Conservation (phyloP, 768 basidiomycete species). For the Boletellus sp. region DNA sequence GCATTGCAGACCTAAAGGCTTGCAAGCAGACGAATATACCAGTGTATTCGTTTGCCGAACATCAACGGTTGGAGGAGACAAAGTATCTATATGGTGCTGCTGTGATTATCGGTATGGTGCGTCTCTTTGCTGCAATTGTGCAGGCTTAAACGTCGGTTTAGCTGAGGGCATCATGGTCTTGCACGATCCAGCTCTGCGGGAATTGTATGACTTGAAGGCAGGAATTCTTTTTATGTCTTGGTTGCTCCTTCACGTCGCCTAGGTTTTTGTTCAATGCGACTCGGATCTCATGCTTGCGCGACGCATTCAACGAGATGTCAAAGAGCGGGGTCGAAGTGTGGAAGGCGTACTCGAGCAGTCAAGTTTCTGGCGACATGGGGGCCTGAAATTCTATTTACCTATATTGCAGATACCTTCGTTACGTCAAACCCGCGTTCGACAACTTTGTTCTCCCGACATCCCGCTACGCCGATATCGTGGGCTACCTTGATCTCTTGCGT, state of each 20-base stretch:
- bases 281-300: constrained; percentile 97
- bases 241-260: neutral
- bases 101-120: constrained; percentile 73
- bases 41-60: constrained; percentile 88
- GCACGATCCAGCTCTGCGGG: constrained; percentile 72
- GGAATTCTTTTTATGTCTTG: constrained; percentile 3
- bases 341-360: constrained; percentile 89
- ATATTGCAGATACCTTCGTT: constrained; percentile 75
- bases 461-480: constrained; percentile 84
- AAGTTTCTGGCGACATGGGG: constrained; percentile 15
- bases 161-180: constrained; percentile 93
- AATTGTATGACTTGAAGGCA: constrained; percentile 90
- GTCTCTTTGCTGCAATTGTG: neutral
- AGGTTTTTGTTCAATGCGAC: constrained; percentile 92
- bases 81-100: constrained; percentile 93
- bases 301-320: constrained; percentile 81
- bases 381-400: constrained; percentile 1
- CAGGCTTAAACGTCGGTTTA: constrained; percentile 22
- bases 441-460: constrained; percentile 89
- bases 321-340: constrained; percentile 82
- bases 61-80: constrained; percentile 74
- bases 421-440: constrained; percentile 93
- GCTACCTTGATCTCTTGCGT: constrained; percentile 1
- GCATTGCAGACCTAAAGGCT: constrained; percentile 78
- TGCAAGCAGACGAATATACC: constrained; percentile 87